Percentiles rank a stretch among this genome's conserved stretches.
These are phyloP conservation scores for Fusarium chuoi DNA, from an alignment of 2,329 filamentous ascomycete species.

Conservation along the genomic window DNA sequence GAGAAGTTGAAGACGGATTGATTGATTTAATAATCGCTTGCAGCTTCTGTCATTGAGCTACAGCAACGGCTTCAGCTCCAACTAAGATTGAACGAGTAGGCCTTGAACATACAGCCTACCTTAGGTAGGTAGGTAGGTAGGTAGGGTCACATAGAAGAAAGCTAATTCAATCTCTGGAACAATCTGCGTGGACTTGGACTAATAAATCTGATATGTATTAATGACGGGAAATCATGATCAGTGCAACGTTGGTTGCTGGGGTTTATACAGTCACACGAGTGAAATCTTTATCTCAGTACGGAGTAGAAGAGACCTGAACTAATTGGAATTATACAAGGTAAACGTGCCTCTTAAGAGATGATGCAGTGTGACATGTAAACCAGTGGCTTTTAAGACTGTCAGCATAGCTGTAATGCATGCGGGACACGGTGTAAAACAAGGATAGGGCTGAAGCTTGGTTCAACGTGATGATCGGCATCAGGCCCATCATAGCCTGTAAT, in stretches of 20 bases:
- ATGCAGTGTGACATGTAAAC: background rate
- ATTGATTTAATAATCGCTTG: background rate
- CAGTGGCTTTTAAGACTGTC: background rate
- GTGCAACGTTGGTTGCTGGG: background rate
- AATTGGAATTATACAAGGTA: background rate
- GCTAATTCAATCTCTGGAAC: background rate
- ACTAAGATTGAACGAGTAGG: background rate
- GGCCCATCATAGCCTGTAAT: background rate
- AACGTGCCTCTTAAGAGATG: background rate
- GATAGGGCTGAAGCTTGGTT: background rate
- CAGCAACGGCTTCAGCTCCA: background rate
- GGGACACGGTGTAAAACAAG: slow-evolving; percentile 10
- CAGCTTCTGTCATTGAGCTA: background rate
- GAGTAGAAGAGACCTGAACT: background rate
- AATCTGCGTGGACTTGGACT: background rate
- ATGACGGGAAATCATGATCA: too few relatives aligned
- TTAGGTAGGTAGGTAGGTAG: background rate
- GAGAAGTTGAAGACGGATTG: background rate
- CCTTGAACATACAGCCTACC: background rate
- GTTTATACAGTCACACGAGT: background rate
- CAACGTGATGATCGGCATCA: slow-evolving; percentile 7
- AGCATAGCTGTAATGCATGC: background rate
- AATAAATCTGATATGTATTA: background rate
- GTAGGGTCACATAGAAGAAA: background rate
- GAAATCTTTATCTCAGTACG: background rate